These are phyloP conservation scores for Papiliotrema nemorosa DNA, from an alignment of 1,284 basidiomycete genomes.

Conservation along the genomic window DNA sequence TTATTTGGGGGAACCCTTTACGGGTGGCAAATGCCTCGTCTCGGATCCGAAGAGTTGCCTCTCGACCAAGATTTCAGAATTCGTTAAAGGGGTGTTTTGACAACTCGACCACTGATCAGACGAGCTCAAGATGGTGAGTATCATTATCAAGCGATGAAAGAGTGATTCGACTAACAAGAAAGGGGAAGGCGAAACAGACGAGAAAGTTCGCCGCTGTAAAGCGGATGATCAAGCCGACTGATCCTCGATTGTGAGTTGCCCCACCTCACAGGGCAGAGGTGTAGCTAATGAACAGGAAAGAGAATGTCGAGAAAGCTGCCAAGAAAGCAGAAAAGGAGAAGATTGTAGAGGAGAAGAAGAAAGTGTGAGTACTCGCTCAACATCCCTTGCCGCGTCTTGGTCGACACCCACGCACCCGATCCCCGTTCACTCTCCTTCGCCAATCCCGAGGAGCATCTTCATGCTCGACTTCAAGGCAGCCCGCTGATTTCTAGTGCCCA, in stretches of 20 bases:
- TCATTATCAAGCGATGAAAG: background rate
- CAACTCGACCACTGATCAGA: too few species aligned
- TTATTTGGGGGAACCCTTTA: too few species aligned
- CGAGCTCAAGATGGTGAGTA: background rate
- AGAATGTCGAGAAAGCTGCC: slow-evolving; percentile 52
- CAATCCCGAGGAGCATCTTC: too few species aligned
- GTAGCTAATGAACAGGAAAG: too few species aligned
- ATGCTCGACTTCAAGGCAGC: too few species aligned
- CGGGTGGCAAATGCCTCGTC: background rate
- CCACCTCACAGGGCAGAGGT: background rate
- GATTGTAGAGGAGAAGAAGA: slow-evolving; percentile 48
- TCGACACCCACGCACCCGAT: too few species aligned
- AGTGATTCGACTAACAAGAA: background rate
- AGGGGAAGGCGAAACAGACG: slow-evolving; percentile 94
- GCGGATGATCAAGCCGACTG: slow-evolving; percentile 90
- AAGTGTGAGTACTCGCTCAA: slow-evolving; percentile 43
- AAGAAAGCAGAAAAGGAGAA: slow-evolving; percentile 52
- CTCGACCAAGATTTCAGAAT: background rate
- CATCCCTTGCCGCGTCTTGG: background rate
- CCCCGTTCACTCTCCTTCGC: too few species aligned
- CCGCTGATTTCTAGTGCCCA: slow-evolving; percentile 28
- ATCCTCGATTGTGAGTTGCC: slow-evolving; percentile 76
- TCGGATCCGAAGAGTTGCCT: background rate
- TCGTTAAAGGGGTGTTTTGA: too few species aligned
- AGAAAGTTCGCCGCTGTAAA: slow-evolving; percentile 95